Conservation (phyloP, 306 rosid genomes). For the Rubus idaeus region DNA sequence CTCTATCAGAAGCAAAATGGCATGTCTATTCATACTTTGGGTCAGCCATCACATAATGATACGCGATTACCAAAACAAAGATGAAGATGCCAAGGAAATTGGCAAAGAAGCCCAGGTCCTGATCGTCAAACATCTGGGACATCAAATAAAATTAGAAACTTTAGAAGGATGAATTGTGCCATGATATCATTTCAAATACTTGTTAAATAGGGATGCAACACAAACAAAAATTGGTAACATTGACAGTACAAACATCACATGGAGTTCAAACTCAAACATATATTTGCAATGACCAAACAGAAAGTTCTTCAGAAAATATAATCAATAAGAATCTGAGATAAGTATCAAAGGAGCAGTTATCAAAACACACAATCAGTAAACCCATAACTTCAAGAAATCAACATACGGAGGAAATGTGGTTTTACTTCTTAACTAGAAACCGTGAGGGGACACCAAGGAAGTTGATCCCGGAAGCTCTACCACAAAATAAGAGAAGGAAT, state of each 20-base stretch:
- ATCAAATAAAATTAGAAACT: neutral
- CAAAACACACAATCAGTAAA: neutral
- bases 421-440: neutral
- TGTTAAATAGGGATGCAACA: neutral
- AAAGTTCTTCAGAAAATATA: neutral
- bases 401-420: neutral
- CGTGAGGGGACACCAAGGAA: neutral
- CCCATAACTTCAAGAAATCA: neutral
- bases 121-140: conserved; percentile 84
- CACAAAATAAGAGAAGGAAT: neutral
- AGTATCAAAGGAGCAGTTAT: neutral
- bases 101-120: conserved; percentile 85
- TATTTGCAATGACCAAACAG: neutral
- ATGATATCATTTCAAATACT: neutral
- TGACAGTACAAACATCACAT: conserved; percentile 1
- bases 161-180: neutral
- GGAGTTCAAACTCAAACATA: neutral
- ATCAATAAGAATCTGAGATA: neutral
- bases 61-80: conserved; percentile 78
- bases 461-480: neutral
- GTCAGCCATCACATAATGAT: conserved; percentile 87
- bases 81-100: conserved; percentile 86
- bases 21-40: conserved; percentile 64
- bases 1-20: conserved; percentile 10
- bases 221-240: neutral